Evolutionary conservation across 75 land plant species (phyloP).

Genomic region (Pinus tabuliformis): DNA sequence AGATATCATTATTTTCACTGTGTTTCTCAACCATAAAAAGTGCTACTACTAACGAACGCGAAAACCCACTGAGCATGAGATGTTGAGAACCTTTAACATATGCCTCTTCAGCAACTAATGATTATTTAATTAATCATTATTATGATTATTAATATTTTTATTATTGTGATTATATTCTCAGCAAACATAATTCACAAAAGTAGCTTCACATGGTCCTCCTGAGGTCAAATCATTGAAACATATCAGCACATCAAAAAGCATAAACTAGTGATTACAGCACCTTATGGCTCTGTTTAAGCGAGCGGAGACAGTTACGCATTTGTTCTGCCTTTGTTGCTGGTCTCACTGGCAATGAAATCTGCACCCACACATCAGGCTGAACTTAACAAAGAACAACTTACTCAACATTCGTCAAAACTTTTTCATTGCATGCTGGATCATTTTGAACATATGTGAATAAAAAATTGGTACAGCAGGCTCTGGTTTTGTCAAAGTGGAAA

Average conservation of each 20-base stretch:
- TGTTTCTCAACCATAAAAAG: neutral
- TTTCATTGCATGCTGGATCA: neutral
- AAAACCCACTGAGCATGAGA: neutral
- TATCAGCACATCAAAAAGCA: neutral
- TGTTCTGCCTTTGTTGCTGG: conserved; percentile 83
- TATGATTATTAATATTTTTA: no score
- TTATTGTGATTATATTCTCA: no score
- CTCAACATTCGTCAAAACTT: neutral
- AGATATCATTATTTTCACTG: neutral
- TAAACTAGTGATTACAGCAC: conserved; percentile 18
- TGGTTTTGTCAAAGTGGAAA: neutral
- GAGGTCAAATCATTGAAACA: no score
- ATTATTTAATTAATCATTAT: no score
- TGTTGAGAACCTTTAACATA: neutral
- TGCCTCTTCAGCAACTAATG: no score
- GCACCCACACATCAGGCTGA: conserved; percentile 8
- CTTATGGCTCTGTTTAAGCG: conserved; percentile 83
- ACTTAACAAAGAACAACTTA: conserved; percentile 1
- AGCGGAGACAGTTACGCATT: conserved; percentile 82
- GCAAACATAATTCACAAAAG: neutral
- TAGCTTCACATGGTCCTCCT: no score
- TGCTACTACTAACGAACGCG: neutral
- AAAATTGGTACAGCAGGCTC: neutral
- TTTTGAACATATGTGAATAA: neutral
- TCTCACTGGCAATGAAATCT: conserved; percentile 62